Percentiles rank a stretch among this genome's conserved stretches.
Conservation (phyloP, 2,329 filamentous ascomycete species). For the Fusarium hostae region DNA sequence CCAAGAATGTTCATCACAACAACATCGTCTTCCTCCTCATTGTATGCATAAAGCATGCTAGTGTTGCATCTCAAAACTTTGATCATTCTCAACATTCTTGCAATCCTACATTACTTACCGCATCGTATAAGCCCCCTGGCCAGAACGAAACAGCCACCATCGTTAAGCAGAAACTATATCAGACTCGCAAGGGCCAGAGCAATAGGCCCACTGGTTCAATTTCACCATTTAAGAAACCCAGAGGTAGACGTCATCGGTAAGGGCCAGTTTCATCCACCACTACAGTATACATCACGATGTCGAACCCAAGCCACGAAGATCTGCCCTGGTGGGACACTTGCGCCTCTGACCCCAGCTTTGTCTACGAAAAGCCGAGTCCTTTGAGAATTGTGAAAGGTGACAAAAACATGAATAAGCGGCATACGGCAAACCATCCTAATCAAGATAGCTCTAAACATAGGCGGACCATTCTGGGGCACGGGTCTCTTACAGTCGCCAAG, state of each 20-base stretch:
- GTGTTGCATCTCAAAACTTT: background rate
- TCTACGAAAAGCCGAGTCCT: slow-evolving; percentile 54
- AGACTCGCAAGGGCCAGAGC: background rate
- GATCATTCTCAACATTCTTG: background rate
- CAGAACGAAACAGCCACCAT: background rate
- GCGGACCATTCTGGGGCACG: slow-evolving; percentile 19
- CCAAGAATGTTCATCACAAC: background rate
- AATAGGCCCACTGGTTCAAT: background rate
- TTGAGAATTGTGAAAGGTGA: slow-evolving; percentile 61
- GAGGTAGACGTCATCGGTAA: background rate
- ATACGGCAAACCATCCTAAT: slow-evolving; percentile 40
- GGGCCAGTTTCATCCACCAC: background rate
- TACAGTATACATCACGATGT: slow-evolving; percentile 47
- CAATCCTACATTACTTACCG: background rate
- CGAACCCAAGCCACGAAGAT: slow-evolving; percentile 44
- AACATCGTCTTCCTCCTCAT: background rate
- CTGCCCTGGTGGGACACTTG: slow-evolving; percentile 47
- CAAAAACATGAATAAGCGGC: slow-evolving; percentile 8
- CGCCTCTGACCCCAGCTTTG: slow-evolving; percentile 38
- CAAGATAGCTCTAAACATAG: slow-evolving; percentile 37
- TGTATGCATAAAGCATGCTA: slow-evolving; percentile 7
- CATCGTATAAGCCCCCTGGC: background rate
- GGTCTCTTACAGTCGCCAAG: slow-evolving; percentile 51
- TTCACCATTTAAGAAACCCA: background rate
- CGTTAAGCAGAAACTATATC: background rate